Percentiles rank a stretch among this genome's conserved stretches.
Conservation (phyloP, 768 basidiomycete genomes). For the Rhizopogon vinicolor region DNA sequence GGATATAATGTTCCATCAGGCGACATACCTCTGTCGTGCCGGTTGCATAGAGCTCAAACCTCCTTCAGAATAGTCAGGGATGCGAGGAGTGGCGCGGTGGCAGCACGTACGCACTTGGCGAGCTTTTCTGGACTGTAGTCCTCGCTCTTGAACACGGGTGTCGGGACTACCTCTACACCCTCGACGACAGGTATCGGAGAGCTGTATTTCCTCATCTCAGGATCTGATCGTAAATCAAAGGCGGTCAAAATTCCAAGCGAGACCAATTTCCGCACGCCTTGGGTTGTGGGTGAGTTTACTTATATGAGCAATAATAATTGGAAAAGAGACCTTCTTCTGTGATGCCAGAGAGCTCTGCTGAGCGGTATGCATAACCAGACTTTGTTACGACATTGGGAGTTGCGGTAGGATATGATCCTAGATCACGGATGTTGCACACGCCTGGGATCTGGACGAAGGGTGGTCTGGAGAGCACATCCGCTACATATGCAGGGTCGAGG, state of each 20-base stretch:
- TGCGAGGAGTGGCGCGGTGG: not conserved
- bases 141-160: conserved; percentile 62
- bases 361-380: conserved; percentile 56
- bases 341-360: conserved; percentile 69
- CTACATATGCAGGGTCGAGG: conserved; percentile 62
- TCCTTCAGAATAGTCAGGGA: conserved; percentile 13
- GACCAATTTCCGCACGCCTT: conserved; percentile 56
- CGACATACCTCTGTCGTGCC: conserved; percentile 67
- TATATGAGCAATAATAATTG: not conserved
- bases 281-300: not conserved
- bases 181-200: conserved; percentile 59
- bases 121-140: conserved; percentile 84
- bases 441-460: conserved; percentile 72
- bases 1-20: not conserved
- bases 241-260: conserved; percentile 61
- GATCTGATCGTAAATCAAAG: conserved; percentile 78
- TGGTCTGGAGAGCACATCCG: conserved; percentile 56
- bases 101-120: conserved; percentile 67
- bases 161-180: conserved; percentile 54
- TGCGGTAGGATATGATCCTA: conserved; percentile 56
- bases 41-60: conserved; percentile 65
- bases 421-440: conserved; percentile 71
- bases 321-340: conserved; percentile 58
- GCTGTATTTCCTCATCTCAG: conserved; percentile 72
- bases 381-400: conserved; percentile 49